These are phyloP conservation scores for Acephala macrosclerotiorum DNA, from an alignment of 2,329 filamentous ascomycete species.

Conservation along the genomic window DNA sequence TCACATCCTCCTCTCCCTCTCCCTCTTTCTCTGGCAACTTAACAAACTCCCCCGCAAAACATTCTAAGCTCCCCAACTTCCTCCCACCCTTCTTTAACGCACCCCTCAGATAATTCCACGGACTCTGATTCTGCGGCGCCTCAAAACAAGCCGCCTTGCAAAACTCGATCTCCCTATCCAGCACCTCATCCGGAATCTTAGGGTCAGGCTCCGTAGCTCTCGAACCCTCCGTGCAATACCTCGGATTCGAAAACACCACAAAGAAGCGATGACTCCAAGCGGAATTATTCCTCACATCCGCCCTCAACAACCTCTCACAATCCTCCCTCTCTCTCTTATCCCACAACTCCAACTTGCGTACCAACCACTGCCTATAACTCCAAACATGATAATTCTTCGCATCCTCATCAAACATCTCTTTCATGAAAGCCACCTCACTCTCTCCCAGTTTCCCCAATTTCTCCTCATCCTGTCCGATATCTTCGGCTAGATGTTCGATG, in stretches of 20 bases:
- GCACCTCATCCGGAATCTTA: slow-evolving; percentile 64
- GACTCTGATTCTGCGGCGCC: slow-evolving; percentile 91
- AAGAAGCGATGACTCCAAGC: slow-evolving; percentile 98
- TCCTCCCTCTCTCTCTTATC: slow-evolving; percentile 69
- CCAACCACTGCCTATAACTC: slow-evolving; percentile 85
- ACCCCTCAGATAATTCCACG: slow-evolving; percentile 91
- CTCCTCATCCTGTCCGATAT: slow-evolving; percentile 66
- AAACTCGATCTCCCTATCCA: slow-evolving; percentile 79
- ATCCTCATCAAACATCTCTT: slow-evolving; percentile 82
- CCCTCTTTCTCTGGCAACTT: slow-evolving; percentile 49
- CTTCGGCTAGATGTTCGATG: slow-evolving; percentile 62
- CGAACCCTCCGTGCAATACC: slow-evolving; percentile 53
- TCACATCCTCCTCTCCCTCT: slow-evolving; percentile 58
- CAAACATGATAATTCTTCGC: slow-evolving; percentile 99
- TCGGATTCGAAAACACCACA: slow-evolving; percentile 77
- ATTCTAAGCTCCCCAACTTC: slow-evolving; percentile 52
- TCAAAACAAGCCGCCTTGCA: slow-evolving; percentile 75
- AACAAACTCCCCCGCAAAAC: slow-evolving; percentile 60
- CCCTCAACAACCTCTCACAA: slow-evolving; percentile 74
- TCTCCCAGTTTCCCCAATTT: slow-evolving; percentile 62
- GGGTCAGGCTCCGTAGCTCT: slow-evolving; percentile 61
- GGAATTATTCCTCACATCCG: slow-evolving; percentile 93
- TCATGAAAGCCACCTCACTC: slow-evolving; percentile 79
- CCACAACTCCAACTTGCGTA: slow-evolving; percentile 71
- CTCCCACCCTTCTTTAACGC: slow-evolving; percentile 73